Evolutionary conservation across 2,329 filamentous ascomycete species (phyloP), one percentile per base, ranked within the genome.

Genomic region (Trichophyton verrucosum): DNA sequence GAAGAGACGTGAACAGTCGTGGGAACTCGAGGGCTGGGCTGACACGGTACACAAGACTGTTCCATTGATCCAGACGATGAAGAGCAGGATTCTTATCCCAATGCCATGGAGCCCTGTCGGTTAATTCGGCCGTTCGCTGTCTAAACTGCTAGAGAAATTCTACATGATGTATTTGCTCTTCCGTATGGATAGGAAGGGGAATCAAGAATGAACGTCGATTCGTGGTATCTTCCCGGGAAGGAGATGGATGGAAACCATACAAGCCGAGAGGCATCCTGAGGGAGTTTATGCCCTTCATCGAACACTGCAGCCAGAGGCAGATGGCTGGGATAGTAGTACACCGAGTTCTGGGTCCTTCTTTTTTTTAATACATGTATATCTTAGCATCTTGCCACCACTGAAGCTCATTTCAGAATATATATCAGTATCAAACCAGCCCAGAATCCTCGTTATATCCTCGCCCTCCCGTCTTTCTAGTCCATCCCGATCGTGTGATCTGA

Each of bases 1-100:
- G 74, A 78, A 88, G 40, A 84, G 91, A 66, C 84, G 94, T 66
- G 94, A 99, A 80, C 85, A 95, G 81, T 96, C 91, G 74, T 99
- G 94, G 94, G 84, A 85, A 65, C 84, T 95, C 46, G 88, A 96
- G 71, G 94, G 94, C 53, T 99, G 94, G 94, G 90, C 88, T 59
- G 89, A 96, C 70, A 96, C 92, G 24, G 94, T 97, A 42, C 94
- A 99, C 80, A 96, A 95, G 82, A 99, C 94, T 1, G 94, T 99
- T 55, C 94, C 94, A 36, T 81, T 99, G 65, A 99, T 99, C 69
- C 91, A 96, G 78, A 86, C 80, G 62, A 99, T 99, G 94, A 90
- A 94, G 82, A 95, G 90, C 71, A 83, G 89, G 68, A 91, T 99
- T 68, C 75, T 99, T 71, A 86, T 97, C 63, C 90, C 94, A 11